phyloP scores from a whole-genome alignment of 2,329 filamentous ascomycete genomes.

The Onygenales sp. region DNA sequence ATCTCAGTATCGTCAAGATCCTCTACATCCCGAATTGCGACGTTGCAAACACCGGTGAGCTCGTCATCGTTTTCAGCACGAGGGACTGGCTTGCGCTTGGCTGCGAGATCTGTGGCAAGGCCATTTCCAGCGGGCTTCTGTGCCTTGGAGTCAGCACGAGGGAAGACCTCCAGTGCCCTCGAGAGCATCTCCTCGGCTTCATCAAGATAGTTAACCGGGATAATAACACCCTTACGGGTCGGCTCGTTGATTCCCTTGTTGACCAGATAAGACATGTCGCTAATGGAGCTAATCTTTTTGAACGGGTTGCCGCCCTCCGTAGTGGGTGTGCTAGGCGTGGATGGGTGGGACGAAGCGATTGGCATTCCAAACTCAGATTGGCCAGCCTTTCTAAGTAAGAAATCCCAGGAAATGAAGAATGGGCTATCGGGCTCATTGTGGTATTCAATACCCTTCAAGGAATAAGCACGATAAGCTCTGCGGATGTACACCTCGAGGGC shows the following conservation, averaged over 20 bases:
- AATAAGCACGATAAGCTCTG: conserved; percentile 92
- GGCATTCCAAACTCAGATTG: conserved; percentile 83
- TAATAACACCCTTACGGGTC: conserved; percentile 82
- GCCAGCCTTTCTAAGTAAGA: conserved; percentile 84
- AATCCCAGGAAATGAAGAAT: conserved; percentile 88
- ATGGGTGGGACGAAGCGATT: conserved; percentile 64
- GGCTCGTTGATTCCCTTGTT: conserved; percentile 62
- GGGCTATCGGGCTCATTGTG: conserved; percentile 61
- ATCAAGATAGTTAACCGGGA: conserved; percentile 87
- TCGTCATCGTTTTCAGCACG: conserved; percentile 59
- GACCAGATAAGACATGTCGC: conserved; percentile 85
- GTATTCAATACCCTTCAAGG: conserved; percentile 81
- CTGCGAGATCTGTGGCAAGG: conserved; percentile 63
- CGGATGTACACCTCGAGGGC: conserved; percentile 94
- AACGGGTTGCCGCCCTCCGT: conserved; percentile 50
- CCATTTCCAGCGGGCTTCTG: conserved; percentile 47
- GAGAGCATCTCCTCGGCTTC: conserved; percentile 81
- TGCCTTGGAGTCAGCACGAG: conserved; percentile 45
- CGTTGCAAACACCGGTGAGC: conserved; percentile 82
- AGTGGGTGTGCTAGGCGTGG: conserved; percentile 68
- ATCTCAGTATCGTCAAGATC: conserved; percentile 72
- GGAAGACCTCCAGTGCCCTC: conserved; percentile 77
- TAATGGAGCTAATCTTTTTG: conserved; percentile 86
- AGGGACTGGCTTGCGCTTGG: conserved; percentile 53
- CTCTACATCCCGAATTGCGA: conserved; percentile 84